Conservation (phyloP, 225 moss, liverwort and hornwort species). For the Pleurozium schreberi region DNA sequence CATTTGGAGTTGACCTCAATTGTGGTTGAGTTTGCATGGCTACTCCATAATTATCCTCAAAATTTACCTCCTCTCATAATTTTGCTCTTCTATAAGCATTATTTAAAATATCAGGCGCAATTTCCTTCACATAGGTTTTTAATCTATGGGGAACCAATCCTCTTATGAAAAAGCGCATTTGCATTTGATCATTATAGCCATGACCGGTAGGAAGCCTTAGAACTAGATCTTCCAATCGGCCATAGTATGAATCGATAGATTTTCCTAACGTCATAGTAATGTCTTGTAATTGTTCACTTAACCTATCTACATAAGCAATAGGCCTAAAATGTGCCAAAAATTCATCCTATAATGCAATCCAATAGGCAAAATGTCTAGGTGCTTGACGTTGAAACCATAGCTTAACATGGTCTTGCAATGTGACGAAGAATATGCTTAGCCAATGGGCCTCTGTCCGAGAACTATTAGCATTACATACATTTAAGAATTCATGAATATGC, state of each 20-base stretch:
- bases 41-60: no score
- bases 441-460: background rate
- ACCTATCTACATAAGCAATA: background rate
- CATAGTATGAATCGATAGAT: background rate
- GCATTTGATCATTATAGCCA: no score
- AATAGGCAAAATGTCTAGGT: background rate
- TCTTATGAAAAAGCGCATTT: no score
- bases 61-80: no score
- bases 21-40: no score
- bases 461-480: background rate
- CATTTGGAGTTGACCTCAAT: no score
- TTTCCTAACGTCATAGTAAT: no score
- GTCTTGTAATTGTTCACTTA: background rate
- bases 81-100: no score
- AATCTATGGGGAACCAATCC: no score
- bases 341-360: rapidly evolving
- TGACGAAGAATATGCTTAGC: background rate
- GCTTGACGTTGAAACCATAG: background rate
- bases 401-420: background rate
- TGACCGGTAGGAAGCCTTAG: background rate
- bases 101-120: no score
- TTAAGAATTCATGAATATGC: background rate
- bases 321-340: background rate
- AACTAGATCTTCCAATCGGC: background rate
- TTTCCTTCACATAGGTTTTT: no score